Evolutionary conservation across 768 basidiomycete genomes (phyloP).

Genomic region (Termitomyces eurrhizus): DNA sequence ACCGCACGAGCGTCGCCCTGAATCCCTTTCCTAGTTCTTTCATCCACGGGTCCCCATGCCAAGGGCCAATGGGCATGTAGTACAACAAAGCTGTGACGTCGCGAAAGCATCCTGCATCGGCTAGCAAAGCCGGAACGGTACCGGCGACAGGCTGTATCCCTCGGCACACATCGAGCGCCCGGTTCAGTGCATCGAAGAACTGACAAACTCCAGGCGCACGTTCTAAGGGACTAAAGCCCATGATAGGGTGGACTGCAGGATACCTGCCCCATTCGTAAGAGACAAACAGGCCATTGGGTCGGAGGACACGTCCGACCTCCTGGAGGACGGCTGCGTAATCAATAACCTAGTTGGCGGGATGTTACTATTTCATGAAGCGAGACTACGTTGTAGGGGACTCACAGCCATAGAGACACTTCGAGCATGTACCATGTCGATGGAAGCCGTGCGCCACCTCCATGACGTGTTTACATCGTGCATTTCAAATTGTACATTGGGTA

Average conservation of each 20-base stretch:
- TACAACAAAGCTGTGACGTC: conserved; percentile 27
- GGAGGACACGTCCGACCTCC: conserved; percentile 62
- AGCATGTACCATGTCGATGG: conserved; percentile 69
- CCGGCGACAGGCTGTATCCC: conserved; percentile 36
- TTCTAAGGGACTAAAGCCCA: conserved; percentile 21
- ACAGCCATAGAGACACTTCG: conserved; percentile 59
- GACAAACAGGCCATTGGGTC: conserved; percentile 67
- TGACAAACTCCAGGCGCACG: conserved; percentile 36
- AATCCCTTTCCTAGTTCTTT: conserved; percentile 38
- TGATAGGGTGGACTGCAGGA: conserved; percentile 34
- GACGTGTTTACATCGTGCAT: conserved; percentile 56
- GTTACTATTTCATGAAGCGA: neutral
- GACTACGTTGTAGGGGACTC: conserved; percentile 22
- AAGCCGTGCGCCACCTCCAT: conserved; percentile 45
- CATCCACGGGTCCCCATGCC: conserved; percentile 35
- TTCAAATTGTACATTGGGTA: conserved; percentile 59
- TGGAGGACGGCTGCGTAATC: conserved; percentile 49
- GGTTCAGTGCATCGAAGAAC: conserved; percentile 35
- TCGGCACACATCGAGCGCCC: conserved; percentile 26
- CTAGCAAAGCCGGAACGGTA: conserved; percentile 35
- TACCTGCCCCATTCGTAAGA: conserved; percentile 56
- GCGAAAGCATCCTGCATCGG: conserved; percentile 34
- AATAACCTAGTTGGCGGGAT: conserved; percentile 37
- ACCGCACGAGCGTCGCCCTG: conserved; percentile 34
- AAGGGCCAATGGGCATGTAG: conserved; percentile 50